Conservation (phyloP, 2,329 filamentous ascomycete species). For the Fusarium poae region DNA sequence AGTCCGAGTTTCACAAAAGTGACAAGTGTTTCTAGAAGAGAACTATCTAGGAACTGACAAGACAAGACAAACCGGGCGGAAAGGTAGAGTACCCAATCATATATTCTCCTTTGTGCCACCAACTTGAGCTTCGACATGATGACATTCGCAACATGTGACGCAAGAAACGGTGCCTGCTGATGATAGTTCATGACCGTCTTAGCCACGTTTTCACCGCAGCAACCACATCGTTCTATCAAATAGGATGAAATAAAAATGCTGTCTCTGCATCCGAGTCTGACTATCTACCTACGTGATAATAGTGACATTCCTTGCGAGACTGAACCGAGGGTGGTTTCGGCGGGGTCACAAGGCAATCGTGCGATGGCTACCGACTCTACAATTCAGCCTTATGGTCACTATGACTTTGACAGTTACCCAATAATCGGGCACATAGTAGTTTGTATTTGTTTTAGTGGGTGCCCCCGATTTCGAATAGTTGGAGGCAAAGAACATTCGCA, state of each 20-base stretch:
- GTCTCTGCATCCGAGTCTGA: background rate
- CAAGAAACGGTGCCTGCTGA: constrained; percentile 33
- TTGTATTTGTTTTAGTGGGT: background rate
- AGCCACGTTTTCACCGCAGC: constrained; percentile 16
- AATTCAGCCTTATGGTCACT: constrained; percentile 3
- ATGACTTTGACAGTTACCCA: background rate
- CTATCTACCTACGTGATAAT: background rate
- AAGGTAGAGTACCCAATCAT: constrained; percentile 20
- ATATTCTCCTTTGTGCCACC: constrained; percentile 12
- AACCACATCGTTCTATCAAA: constrained; percentile 15
- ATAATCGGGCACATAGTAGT: background rate
- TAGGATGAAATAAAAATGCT: background rate
- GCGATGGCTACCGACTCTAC: background rate
- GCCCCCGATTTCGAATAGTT: background rate
- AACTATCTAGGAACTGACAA: background rate
- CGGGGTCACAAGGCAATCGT: background rate
- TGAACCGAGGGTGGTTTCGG: background rate
- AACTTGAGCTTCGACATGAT: constrained; percentile 12
- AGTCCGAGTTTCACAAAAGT: too few relatives aligned
- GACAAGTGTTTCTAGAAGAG: too few relatives aligned
- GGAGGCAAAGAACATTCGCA: background rate
- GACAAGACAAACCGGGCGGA: constrained; percentile 23
- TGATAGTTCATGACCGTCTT: constrained; percentile 31
- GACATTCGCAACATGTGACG: constrained; percentile 32
- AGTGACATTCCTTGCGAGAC: constrained; percentile 7